A percentile compares a stretch with the other conserved stretches of the same genome.
Conservation (phyloP, 305 asterid genomes). For the Striga hermonthica region DNA sequence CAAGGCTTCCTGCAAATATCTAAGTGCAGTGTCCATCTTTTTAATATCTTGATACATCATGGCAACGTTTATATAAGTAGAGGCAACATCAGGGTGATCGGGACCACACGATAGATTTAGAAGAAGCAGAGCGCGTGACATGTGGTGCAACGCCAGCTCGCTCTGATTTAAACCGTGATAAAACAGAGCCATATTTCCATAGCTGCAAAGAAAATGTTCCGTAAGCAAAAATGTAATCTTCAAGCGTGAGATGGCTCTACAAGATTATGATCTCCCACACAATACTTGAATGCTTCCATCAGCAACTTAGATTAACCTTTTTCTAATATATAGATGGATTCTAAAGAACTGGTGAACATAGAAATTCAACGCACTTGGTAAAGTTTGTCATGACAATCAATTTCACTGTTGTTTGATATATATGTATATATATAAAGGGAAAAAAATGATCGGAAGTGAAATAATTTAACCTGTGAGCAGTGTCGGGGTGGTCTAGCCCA, state of each 20-base stretch:
- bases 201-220: constrained; percentile 46
- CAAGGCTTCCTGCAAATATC: constrained; percentile 95
- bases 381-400: too few species aligned
- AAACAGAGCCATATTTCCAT: constrained; percentile 96
- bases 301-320: constrained; percentile 1
- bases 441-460: too few species aligned
- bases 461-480: constrained; percentile 77
- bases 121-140: constrained; percentile 85
- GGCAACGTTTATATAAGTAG: constrained; percentile 90
- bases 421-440: too few species aligned
- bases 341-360: constrained; percentile 10
- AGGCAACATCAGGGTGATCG: constrained; percentile 97
- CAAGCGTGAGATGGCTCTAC: neutral
- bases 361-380: constrained; percentile 3
- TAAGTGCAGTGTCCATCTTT: constrained; percentile 90
- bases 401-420: too few species aligned
- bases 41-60: constrained; percentile 99
- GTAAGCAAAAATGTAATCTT: too few species aligned
- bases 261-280: neutral
- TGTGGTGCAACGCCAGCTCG: constrained; percentile 88
- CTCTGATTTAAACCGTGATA: constrained; percentile 95
- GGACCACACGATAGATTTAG: constrained; percentile 86
- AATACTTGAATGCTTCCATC: neutral
- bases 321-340: neutral
- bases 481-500: constrained; percentile 96